These are phyloP conservation scores for Auxenochlorella pyrenoidosa DNA, from an alignment of 139 green algal genomes.

Conservation along the genomic window DNA sequence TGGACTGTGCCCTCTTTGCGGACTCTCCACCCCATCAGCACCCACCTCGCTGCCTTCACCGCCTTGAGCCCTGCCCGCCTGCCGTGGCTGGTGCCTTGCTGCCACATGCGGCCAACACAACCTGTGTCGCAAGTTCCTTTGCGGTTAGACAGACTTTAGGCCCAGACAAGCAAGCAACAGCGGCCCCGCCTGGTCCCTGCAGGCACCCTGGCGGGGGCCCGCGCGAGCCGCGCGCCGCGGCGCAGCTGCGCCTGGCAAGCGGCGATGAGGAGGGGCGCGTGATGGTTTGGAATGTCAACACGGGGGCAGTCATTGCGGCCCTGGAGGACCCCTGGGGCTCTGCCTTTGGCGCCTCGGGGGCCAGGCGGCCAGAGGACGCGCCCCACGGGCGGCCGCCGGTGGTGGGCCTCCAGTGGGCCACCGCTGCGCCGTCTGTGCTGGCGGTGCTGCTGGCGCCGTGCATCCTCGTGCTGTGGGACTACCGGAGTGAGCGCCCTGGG, in stretches of 20 bases:
- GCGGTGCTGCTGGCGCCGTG: conserved; percentile 72
- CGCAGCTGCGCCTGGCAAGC: conserved; percentile 69
- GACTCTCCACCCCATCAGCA: neutral
- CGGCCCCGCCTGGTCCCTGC: neutral
- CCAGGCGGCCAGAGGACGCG: conserved; percentile 12
- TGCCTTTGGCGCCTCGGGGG: neutral
- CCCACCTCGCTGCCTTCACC: neutral
- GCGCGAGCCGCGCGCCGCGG: neutral
- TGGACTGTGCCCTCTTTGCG: neutral
- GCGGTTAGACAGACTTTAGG: too few species aligned
- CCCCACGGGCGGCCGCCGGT: conserved; percentile 1
- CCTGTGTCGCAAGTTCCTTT: too few species aligned
- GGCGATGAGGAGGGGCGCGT: conserved; percentile 78
- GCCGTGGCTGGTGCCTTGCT: too few species aligned
- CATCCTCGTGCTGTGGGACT: conserved; percentile 84
- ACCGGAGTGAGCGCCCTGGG: conserved; percentile 38
- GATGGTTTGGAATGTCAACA: conserved; percentile 79
- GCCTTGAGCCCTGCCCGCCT: neutral
- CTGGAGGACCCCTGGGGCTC: conserved; percentile 62
- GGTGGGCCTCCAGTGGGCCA: conserved; percentile 73
- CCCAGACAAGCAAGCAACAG: too few species aligned
- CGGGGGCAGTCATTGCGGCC: conserved; percentile 42
- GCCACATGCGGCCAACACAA: too few species aligned
- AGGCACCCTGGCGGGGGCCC: conserved; percentile 34
- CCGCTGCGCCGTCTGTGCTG: conserved; percentile 57